Evolutionary conservation across 108 stramenopile species (phyloP).

Genomic region (Cyclotella choctawhatcheeana): DNA sequence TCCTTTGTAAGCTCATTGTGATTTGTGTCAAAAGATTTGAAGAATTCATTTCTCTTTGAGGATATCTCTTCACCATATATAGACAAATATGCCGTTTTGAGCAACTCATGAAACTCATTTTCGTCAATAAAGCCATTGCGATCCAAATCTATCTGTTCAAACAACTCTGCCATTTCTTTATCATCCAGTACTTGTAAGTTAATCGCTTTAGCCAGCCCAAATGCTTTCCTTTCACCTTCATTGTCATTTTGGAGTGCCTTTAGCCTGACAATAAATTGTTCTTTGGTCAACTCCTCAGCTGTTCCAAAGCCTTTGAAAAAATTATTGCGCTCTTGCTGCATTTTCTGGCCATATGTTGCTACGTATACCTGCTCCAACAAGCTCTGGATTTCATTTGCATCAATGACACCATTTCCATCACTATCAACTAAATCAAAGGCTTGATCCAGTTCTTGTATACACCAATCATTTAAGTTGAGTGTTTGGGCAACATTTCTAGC

Average conservation of each 20-base stretch:
- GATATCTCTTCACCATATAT: constrained; percentile 46
- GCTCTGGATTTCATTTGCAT: constrained; percentile 29
- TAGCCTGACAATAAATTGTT: constrained; percentile 36
- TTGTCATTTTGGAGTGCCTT: constrained; percentile 32
- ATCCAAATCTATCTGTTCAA: constrained; percentile 39
- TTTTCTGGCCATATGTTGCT: constrained; percentile 38
- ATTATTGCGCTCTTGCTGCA: constrained; percentile 45
- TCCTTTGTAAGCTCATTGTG: constrained; percentile 39
- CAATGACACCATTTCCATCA: constrained; percentile 47
- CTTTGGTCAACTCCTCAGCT: constrained; percentile 33
- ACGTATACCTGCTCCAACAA: constrained; percentile 42
- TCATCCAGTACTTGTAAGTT: constrained; percentile 13
- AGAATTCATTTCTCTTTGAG: constrained; percentile 46
- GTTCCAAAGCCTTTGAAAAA: constrained; percentile 45
- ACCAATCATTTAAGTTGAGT: constrained; percentile 37
- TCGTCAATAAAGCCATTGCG: constrained; percentile 40
- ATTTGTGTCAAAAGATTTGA: constrained; percentile 24
- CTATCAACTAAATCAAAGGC: constrained; percentile 38
- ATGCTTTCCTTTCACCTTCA: constrained; percentile 46
- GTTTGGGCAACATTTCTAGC: constrained; percentile 33
- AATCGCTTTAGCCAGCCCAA: constrained; percentile 46
- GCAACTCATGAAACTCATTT: constrained; percentile 39
- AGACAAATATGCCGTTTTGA: constrained; percentile 31
- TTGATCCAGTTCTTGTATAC: constrained; percentile 28
- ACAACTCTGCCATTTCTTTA: constrained; percentile 32